Evolutionary conservation across 768 basidiomycete genomes (phyloP), one percentile per base, ranked within the genome.

Genomic region (Collybia mongolica): DNA sequence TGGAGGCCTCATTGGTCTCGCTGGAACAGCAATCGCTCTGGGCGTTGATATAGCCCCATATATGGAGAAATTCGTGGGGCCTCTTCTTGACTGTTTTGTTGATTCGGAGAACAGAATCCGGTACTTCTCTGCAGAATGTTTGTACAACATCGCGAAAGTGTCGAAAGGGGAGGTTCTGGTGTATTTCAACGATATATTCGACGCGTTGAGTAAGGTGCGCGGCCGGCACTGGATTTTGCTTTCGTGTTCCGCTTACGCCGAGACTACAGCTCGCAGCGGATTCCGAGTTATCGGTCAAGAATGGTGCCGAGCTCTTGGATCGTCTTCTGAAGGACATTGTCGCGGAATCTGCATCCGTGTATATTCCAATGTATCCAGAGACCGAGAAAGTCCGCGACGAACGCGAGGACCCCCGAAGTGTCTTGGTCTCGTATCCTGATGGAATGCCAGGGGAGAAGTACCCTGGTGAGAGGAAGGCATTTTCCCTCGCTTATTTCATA

Each of bases 161-260:
- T 96, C 94, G 26, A 96, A 97, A 61, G 97, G 96, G 35, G 96
- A 98, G 67, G 87, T 98, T 26, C 73, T 99, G 50, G 84, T 98
- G 12, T 97, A 95, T 65, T 99, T 98, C 74, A 99, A 99, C 63
- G 93, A 95, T 50, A 93, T 98, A 48, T 99, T 99, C 60, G 97
- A 98, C 69, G 89, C 94, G 1, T 77, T 98, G 54, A 94, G 92
- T 76, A 98, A 98, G 77, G 96, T 95, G 60, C 50, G 81, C 60
- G n/a, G 6, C n/a, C 36, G 46, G 29, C 24, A 42, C 38, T 15
- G 9, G 8, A 15, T 20, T 41, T 29, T 39, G 19, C 14, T 15
- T 36, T 29, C 15, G 17, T 46, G 22, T 46, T 48, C 43, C 35
- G 47, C 50, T 37, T 41, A 43, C 39, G 55, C 18, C 54, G 23